Conservation (phyloP, 805 yeast species). For the Wickerhamomyces chaumierensis region DNA sequence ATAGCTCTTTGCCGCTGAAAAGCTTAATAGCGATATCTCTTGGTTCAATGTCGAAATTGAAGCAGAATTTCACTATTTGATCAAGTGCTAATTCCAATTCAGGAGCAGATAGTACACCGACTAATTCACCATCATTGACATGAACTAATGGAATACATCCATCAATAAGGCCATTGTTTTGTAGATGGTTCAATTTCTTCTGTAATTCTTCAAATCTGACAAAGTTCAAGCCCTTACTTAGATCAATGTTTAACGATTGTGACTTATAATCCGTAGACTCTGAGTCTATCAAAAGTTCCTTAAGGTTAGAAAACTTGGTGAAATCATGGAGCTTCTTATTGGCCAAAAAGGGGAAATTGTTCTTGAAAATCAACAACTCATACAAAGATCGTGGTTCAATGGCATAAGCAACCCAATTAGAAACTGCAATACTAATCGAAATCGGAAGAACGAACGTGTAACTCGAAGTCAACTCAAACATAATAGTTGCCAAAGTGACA, state of each 20-base stretch:
- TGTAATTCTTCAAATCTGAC: conserved; percentile 20
- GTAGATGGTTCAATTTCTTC: conserved; percentile 25
- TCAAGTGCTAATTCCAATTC: conserved; percentile 43
- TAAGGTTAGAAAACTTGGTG: conserved; percentile 21
- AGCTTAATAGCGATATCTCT: neutral
- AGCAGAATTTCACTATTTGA: neutral
- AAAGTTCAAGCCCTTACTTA: conserved; percentile 3
- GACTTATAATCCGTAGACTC: neutral
- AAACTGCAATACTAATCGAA: conserved; percentile 42
- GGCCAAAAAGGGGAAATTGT: conserved; percentile 44
- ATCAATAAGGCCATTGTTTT: conserved; percentile 32
- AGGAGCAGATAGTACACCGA: conserved; percentile 38
- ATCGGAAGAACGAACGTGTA: conserved; percentile 47
- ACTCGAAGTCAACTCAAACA: conserved; percentile 45
- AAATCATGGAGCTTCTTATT: conserved; percentile 26
- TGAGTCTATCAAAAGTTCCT: conserved; percentile 25
- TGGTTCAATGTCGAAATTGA: neutral
- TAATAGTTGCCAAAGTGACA: conserved; percentile 36
- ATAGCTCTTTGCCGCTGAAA: neutral
- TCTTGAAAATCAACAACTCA: conserved; percentile 33
- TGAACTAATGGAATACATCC: conserved; percentile 41
- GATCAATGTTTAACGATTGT: conserved; percentile 1
- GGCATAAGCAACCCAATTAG: conserved; percentile 43
- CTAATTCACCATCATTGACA: conserved; percentile 11
- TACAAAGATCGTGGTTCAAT: conserved; percentile 41